Evolutionary conservation across 2,329 filamentous ascomycete species (phyloP), one percentile per base, ranked within the genome.

Genomic region (Bisporella sp.): DNA sequence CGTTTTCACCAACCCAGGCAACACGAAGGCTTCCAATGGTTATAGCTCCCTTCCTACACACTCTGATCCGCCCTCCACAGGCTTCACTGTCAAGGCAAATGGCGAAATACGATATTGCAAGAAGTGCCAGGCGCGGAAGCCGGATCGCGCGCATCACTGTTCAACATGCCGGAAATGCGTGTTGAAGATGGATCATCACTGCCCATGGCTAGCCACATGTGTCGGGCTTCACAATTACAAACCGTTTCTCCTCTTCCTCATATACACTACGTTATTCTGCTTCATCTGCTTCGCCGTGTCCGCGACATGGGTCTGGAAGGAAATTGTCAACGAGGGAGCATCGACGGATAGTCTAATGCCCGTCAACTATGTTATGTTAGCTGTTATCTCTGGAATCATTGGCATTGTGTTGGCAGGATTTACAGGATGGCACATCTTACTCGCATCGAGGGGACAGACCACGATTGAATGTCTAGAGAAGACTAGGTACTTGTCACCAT

Each of bases 151-250:
- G 32, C 93, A 99, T 69, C 93, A 99, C 73, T 99, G 93, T 76
- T 95, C 89, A 8, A 95, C 90, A 4, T 99, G 93, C 71, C 82
- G 85, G 59, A 85, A 87, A 63, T 99, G 93, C 68, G 91, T 99
- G 30, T 76, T 99, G 68, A 99, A 99, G 75, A 99, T 99, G 93
- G 93, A 99, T 66, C 93, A 99, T 68, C 93, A 99, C 72, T 99
- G 93, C 67, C 93, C 93, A 12, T 99, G 93, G 93, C 78, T 99
- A 46, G 92, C 93, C 31, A 96, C 89, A 4, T 99, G 93, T 68
- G 87, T 99, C 53, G 93, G 93, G 21, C 74, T 99, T 57, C 82
- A 82, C 64, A 99, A 99, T 70, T 95, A 96, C 76, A 99, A 99
- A 71, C 79, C 91, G 0, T 99, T 99, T 66, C 68, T 99, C 48